phyloP scores from a whole-genome alignment of 2,329 filamentous ascomycete species.

The Scopulariopsis brevicaulis region DNA sequence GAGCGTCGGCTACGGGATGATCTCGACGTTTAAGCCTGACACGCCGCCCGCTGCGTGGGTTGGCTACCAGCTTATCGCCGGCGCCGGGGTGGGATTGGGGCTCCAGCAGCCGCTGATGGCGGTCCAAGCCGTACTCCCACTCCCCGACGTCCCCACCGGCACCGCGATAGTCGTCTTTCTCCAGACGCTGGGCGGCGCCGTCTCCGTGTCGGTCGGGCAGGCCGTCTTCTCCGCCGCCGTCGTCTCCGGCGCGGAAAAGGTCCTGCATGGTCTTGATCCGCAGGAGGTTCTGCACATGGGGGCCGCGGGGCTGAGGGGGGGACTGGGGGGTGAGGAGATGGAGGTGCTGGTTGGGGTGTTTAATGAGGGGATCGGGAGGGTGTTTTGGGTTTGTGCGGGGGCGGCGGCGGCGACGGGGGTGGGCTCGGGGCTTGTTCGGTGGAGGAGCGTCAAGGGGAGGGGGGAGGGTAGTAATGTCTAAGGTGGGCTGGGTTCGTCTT shows the following conservation, averaged over 20 bases:
- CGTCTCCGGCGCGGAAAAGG: constrained; percentile 12
- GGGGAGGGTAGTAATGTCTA: not conserved
- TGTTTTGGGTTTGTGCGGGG: not conserved
- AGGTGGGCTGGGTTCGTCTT: not conserved
- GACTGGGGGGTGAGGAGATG: not conserved
- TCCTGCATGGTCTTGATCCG: not conserved
- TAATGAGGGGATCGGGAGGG: not conserved
- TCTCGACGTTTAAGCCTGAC: constrained; percentile 20
- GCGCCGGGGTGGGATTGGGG: constrained; percentile 23
- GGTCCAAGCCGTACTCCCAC: constrained; percentile 29
- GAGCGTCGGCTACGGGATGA: constrained; percentile 20
- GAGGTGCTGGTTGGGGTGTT: not conserved
- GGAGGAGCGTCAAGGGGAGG: not conserved
- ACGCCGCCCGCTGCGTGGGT: constrained; percentile 11
- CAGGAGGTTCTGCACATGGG: not conserved
- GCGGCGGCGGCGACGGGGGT: not conserved
- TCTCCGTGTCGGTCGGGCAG: constrained; percentile 40
- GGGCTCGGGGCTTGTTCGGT: not conserved
- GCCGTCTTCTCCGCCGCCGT: constrained; percentile 26
- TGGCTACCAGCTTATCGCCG: constrained; percentile 13
- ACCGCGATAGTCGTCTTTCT: constrained; percentile 33
- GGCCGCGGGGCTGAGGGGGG: not conserved
- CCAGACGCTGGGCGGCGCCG: constrained; percentile 28
- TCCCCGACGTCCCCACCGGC: constrained; percentile 31
- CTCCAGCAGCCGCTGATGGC: constrained; percentile 33